Conservation (phyloP, 176 grass and related monocot genomes). For the Rhynchospora pubera region DNA sequence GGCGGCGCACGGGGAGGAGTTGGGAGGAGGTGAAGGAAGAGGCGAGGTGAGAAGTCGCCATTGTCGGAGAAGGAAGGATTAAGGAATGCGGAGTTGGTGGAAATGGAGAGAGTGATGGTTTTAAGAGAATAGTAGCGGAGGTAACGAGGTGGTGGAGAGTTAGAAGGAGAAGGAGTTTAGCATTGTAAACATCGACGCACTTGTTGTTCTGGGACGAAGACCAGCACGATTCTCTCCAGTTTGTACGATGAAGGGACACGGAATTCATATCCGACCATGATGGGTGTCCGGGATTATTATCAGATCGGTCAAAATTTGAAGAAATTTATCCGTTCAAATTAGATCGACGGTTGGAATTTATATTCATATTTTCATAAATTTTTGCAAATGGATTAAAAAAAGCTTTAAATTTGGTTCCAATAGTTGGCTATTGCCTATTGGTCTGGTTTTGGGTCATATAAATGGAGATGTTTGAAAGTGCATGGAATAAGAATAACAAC, state of each 20-base stretch:
- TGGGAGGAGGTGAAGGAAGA: conserved; percentile 22
- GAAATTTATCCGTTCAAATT: too few species aligned
- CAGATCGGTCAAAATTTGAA: too few species aligned
- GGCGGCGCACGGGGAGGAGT: not conserved
- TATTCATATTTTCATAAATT: too few species aligned
- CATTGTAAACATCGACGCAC: conserved; percentile 18
- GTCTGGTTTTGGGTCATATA: too few species aligned
- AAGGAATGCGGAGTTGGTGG: not conserved
- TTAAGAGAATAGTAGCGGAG: not conserved
- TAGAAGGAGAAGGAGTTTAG: conserved; percentile 9
- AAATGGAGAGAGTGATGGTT: conserved; percentile 3
- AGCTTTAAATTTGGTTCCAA: too few species aligned
- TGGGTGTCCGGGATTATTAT: too few species aligned
- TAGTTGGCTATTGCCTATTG: too few species aligned
- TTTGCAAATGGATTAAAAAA: too few species aligned
- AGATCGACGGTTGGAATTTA: too few species aligned
- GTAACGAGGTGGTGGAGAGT: not conserved
- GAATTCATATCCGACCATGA: too few species aligned
- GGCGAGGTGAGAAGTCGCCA: conserved; percentile 28
- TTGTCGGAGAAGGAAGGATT: not conserved
- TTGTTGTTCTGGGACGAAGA: not conserved
- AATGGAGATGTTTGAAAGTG: too few species aligned
- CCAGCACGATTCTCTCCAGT: not conserved
- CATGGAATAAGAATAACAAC: too few species aligned
- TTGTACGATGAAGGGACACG: not conserved